Percentiles rank a stretch among this genome's conserved stretches.
Evolutionary conservation across 2,329 filamentous ascomycete species (phyloP).

Genomic region (Corinectria fuckeliana): DNA sequence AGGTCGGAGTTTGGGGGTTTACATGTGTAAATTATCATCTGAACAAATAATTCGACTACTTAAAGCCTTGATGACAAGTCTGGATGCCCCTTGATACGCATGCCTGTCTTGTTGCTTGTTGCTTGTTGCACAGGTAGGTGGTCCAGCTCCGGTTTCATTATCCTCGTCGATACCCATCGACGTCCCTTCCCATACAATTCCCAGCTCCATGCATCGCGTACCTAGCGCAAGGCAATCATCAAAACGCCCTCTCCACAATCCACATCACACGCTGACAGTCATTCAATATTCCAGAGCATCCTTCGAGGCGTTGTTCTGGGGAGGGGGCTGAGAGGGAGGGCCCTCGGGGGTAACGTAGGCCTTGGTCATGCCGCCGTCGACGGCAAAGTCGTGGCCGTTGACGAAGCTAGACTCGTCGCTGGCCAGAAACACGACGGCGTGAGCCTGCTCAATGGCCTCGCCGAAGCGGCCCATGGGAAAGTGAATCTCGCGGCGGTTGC

Average conservation of each 20-base stretch:
- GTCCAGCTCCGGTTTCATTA: not conserved
- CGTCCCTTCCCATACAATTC: constrained; percentile 16
- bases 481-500: constrained; percentile 82
- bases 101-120: not conserved
- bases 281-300: constrained; percentile 47
- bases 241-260: constrained; percentile 15
- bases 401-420: constrained; percentile 90
- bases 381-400: constrained; percentile 90
- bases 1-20: constrained; percentile 35
- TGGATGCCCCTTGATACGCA: not conserved
- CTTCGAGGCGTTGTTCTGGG: constrained; percentile 66
- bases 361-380: constrained; percentile 95
- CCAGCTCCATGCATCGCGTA: not conserved
- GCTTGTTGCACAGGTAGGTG: not conserved
- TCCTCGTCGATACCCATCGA: not conserved
- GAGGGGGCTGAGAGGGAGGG: constrained; percentile 57
- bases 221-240: not conserved
- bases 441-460: constrained; percentile 92
- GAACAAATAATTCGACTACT: constrained; percentile 15
- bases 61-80: not conserved
- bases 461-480: constrained; percentile 89
- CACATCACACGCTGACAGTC: constrained; percentile 3
- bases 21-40: constrained; percentile 25
- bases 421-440: constrained; percentile 86
- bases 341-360: constrained; percentile 80